Conservation (phyloP, 1,139 yeast genomes). For the Hansenula lynferdii region DNA sequence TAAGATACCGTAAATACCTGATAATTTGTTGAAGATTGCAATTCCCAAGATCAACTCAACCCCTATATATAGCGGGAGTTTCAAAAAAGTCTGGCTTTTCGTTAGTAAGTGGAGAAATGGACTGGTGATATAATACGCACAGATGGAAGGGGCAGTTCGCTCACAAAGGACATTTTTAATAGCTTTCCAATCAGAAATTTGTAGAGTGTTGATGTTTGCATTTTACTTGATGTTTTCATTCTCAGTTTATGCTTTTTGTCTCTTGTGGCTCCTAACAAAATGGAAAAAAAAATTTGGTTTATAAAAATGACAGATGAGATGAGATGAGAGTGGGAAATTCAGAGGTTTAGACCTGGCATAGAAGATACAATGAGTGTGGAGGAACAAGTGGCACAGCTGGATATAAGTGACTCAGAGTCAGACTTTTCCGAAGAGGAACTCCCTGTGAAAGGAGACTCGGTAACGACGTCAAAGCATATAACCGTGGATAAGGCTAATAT, state of each 20-base stretch:
- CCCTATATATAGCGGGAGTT: slow-evolving; percentile 54
- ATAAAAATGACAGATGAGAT: slow-evolving; percentile 3
- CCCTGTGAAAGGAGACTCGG: not conserved
- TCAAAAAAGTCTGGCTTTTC: no score
- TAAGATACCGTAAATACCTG: slow-evolving; percentile 83
- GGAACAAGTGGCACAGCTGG: slow-evolving; percentile 3
- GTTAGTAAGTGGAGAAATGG: no score
- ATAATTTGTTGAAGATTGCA: slow-evolving; percentile 80
- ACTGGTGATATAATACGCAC: no score
- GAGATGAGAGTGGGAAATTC: not conserved
- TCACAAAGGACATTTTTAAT: no score
- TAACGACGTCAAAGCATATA: slow-evolving; percentile 5
- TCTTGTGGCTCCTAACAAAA: not conserved
- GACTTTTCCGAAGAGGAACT: slow-evolving; percentile 10
- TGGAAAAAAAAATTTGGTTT: not conserved
- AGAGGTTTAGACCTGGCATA: not conserved
- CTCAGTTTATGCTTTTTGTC: no score
- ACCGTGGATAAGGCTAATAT: slow-evolving; percentile 50
- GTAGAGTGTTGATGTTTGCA: no score
- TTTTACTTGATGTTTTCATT: no score
- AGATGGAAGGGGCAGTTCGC: no score
- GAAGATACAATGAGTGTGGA: slow-evolving; percentile 5
- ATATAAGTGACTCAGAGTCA: slow-evolving; percentile 7
- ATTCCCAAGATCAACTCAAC: slow-evolving; percentile 80
- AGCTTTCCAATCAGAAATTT: no score